Conservation (phyloP, 1,284 basidiomycete species). For the Heterobasidion irregulare region DNA sequence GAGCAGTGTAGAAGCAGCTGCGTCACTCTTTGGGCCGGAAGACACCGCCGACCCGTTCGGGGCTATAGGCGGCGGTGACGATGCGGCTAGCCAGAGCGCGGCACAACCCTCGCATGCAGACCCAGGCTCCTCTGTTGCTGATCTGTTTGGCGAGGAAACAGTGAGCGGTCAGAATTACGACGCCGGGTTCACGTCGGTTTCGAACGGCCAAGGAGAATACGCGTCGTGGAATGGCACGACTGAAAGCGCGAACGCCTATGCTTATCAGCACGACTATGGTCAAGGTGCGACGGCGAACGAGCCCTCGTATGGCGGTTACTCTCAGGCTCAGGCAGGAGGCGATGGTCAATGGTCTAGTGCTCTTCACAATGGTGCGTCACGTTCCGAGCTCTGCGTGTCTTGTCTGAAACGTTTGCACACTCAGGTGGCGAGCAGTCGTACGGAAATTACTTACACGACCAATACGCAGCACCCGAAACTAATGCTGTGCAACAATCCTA, state of each 20-base stretch:
- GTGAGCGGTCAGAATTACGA: not conserved
- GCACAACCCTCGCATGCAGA: constrained; percentile 14
- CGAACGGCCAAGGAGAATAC: not conserved
- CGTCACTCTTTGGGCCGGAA: constrained; percentile 64
- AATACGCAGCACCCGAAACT: not conserved
- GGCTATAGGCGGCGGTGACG: constrained; percentile 36
- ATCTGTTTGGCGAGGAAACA: constrained; percentile 14
- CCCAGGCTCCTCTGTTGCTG: constrained; percentile 14
- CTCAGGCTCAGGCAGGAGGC: not conserved
- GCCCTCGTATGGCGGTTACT: not conserved
- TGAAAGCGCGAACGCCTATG: not conserved
- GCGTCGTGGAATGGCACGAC: constrained; percentile 4
- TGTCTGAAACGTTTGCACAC: not conserved
- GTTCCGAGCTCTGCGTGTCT: not conserved
- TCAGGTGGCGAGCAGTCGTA: not conserved
- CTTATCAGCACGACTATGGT: not conserved
- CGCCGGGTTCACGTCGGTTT: not conserved
- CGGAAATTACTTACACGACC: not conserved
- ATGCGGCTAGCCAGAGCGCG: constrained; percentile 6
- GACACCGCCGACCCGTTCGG: constrained; percentile 62
- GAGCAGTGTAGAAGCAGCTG: constrained; percentile 66
- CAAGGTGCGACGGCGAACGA: not conserved
- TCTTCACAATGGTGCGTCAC: constrained; percentile 1
- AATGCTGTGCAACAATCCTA: not conserved
- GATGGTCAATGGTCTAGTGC: constrained; percentile 10